phyloP scores from a whole-genome alignment of 2,329 filamentous ascomycete species.

The Aschersonia sp. region DNA sequence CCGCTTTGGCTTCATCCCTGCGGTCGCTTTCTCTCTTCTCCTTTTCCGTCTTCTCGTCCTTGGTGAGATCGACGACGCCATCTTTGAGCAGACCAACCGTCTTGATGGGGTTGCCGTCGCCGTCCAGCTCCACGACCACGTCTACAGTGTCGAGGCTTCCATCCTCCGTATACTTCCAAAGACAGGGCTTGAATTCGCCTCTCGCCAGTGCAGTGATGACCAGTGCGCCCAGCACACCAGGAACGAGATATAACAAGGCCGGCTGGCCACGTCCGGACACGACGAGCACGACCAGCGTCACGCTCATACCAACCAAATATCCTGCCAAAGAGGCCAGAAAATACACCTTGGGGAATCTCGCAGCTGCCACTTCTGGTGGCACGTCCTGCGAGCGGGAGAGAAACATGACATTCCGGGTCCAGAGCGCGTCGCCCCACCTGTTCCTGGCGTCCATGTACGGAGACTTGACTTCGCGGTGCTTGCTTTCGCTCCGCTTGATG shows the following conservation, averaged over 20 bases:
- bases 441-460: conserved; percentile 47
- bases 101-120: conserved; percentile 29
- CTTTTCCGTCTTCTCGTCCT: conserved; percentile 14
- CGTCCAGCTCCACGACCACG: conserved; percentile 39
- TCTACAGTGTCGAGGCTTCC: conserved; percentile 40
- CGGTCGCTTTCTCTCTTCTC: conserved; percentile 7
- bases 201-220: conserved; percentile 60
- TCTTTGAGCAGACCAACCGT: conserved; percentile 21
- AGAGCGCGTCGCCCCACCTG: conserved; percentile 72
- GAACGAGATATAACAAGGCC: conserved; percentile 83
- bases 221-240: conserved; percentile 59
- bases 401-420: conserved; percentile 35
- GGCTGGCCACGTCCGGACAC: conserved; percentile 74
- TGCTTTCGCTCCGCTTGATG: conserved; percentile 20
- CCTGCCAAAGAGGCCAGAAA: conserved; percentile 66
- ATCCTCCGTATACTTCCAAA: conserved; percentile 77
- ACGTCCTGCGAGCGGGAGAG: conserved; percentile 10
- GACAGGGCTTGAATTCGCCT: conserved; percentile 51
- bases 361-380: conserved; percentile 20
- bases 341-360: conserved; percentile 66
- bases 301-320: conserved; percentile 64
- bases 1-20: conserved; percentile 6
- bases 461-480: conserved; percentile 33
- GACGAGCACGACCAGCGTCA: conserved; percentile 63
- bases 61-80: conserved; percentile 20